A percentile compares a stretch with the other conserved stretches of the same genome.
phyloP scores from a whole-genome alignment of 352 stramenopile genomes.

The Globisporangium orthogonon region DNA sequence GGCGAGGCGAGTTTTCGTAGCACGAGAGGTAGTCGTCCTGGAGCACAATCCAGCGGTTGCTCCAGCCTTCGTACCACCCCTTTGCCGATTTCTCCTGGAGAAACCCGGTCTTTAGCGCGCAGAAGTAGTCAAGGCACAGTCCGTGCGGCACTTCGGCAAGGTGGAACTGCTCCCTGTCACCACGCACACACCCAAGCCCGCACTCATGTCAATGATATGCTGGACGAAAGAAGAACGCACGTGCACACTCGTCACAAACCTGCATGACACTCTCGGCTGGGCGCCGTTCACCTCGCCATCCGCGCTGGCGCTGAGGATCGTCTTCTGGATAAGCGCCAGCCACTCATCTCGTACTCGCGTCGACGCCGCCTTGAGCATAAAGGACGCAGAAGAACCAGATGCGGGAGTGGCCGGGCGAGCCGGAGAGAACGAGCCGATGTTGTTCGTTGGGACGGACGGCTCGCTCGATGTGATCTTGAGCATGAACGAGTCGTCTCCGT shows the following conservation, averaged over 20 bases:
- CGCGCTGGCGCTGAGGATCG: conserved; percentile 14
- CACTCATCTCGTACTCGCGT: conserved; percentile 65
- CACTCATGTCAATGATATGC: neutral
- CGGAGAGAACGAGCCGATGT: conserved; percentile 16
- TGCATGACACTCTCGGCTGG: neutral
- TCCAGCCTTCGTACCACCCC: conserved; percentile 81
- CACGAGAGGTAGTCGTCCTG: conserved; percentile 66
- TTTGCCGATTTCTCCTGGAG: conserved; percentile 69
- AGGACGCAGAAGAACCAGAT: conserved; percentile 19
- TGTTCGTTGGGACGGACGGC: conserved; percentile 12
- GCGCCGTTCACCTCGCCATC: neutral
- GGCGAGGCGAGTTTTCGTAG: conserved; percentile 74
- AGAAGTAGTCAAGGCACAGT: conserved; percentile 75
- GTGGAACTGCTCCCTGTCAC: conserved; percentile 16
- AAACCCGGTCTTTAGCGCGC: conserved; percentile 63
- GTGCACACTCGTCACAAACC: conserved; percentile 1
- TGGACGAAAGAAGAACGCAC: neutral
- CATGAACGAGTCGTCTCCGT: conserved; percentile 78
- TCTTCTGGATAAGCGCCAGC: conserved; percentile 54
- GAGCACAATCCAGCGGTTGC: conserved; percentile 77
- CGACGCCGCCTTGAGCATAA: conserved; percentile 58
- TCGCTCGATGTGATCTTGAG: conserved; percentile 59
- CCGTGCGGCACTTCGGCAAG: conserved; percentile 49
- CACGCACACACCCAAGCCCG: neutral
- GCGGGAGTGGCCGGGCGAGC: conserved; percentile 17